Percentiles rank a stretch among this genome's conserved stretches.
These are phyloP conservation scores for Quercus dentata DNA, from an alignment of 306 rosid genomes.

Conservation along the genomic window DNA sequence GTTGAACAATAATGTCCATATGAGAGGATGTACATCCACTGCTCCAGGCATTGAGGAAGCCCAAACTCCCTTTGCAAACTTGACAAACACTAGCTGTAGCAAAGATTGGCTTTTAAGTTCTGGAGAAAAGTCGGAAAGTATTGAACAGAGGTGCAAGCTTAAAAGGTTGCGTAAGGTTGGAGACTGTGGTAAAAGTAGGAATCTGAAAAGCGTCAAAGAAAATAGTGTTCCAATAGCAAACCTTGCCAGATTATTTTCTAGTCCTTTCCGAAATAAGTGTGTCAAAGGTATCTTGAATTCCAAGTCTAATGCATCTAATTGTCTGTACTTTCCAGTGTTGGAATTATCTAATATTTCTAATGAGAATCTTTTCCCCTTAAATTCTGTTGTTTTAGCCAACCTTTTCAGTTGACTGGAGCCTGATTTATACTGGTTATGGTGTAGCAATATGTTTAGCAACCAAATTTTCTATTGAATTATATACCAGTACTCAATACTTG, in stretches of 20 bases:
- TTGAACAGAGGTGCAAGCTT: constrained; percentile 50
- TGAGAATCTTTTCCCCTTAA: neutral
- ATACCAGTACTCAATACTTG: neutral
- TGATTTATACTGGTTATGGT: neutral
- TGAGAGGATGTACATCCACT: constrained; percentile 33
- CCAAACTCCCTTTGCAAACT: constrained; percentile 33
- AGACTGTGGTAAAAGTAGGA: constrained; percentile 29
- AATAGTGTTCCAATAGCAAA: constrained; percentile 20
- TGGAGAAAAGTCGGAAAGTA: constrained; percentile 53
- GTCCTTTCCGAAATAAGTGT: constrained; percentile 28
- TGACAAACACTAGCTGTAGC: constrained; percentile 41
- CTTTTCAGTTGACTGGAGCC: neutral
- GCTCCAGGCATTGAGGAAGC: constrained; percentile 49
- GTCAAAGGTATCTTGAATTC: constrained; percentile 47
- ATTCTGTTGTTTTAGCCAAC: neutral
- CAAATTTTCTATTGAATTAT: constrained; percentile 2
- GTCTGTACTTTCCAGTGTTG: neutral
- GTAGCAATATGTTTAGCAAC: constrained; percentile 7
- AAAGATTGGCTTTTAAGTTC: constrained; percentile 55
- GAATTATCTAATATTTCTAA: neutral
- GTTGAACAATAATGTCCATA: constrained; percentile 34
- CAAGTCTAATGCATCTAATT: neutral
- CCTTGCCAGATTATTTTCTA: constrained; percentile 29
- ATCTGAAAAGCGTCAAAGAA: constrained; percentile 31
- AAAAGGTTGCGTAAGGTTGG: constrained; percentile 77